Conservation (phyloP, 176 grass and related monocot species). For the Oryza meridionalis region DNA sequence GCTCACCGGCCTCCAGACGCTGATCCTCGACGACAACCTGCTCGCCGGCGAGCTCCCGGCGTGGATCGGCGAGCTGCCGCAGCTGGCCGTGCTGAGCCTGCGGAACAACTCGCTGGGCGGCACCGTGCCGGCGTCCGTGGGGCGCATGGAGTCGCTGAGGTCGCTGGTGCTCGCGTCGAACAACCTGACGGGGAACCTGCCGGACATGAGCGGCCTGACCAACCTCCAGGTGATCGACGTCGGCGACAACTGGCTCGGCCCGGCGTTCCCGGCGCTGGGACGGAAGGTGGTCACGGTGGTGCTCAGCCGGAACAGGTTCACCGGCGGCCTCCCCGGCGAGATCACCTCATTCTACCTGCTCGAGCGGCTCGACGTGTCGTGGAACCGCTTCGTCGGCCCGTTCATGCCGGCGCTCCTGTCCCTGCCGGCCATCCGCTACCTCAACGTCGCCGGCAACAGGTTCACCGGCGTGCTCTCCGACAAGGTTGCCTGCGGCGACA, state of each 20-base stretch:
- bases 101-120: constrained; percentile 78
- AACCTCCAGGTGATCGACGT: constrained; percentile 81
- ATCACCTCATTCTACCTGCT: constrained; percentile 63
- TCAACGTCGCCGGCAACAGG: constrained; percentile 74
- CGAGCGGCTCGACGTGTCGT: constrained; percentile 75
- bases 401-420: constrained; percentile 71
- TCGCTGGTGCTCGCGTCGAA: constrained; percentile 77
- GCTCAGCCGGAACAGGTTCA: constrained; percentile 75
- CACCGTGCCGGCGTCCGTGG: constrained; percentile 63
- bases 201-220: constrained; percentile 57
- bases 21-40: constrained; percentile 88
- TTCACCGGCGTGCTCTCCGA: constrained; percentile 85
- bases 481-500: constrained; percentile 64
- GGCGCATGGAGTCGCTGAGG: constrained; percentile 56
- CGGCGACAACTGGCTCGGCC: constrained; percentile 71
- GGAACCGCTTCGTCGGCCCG: constrained; percentile 76
- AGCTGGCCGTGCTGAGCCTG: constrained; percentile 70
- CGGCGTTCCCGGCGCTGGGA: constrained; percentile 72
- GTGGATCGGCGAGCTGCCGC: constrained; percentile 58
- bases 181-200: constrained; percentile 71
- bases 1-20: constrained; percentile 66
- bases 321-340: constrained; percentile 54
- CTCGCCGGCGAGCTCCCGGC: constrained; percentile 61
- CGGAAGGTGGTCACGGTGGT: constrained; percentile 73
- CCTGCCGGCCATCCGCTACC: constrained; percentile 68